A percentile compares a stretch with the other conserved stretches of the same genome.
Conservation (phyloP, 2,329 filamentous ascomycete species). For the Colletotrichum horii region DNA sequence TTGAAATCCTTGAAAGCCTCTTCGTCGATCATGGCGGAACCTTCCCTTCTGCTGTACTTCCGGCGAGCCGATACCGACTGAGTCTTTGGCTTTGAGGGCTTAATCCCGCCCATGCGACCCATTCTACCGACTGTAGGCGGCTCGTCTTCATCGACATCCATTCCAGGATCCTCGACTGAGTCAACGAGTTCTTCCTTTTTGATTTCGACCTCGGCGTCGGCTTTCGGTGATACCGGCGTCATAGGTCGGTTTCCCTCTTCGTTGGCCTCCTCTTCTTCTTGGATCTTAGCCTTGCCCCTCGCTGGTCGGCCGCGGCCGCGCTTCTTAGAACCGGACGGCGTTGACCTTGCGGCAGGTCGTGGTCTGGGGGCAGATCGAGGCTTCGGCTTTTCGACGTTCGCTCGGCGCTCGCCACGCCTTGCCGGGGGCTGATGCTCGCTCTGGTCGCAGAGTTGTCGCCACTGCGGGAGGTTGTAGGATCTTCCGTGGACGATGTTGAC, state of each 20-base stretch:
- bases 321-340: conserved; percentile 41
- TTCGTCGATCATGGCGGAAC: conserved; percentile 82
- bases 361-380: conserved; percentile 40
- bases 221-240: conserved; percentile 31
- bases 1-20: conserved; percentile 90
- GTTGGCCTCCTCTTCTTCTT: conserved; percentile 39
- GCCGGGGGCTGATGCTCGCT: conserved; percentile 96
- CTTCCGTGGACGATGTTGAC: conserved; percentile 96
- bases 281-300: conserved; percentile 39
- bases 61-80: conserved; percentile 86
- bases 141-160: conserved; percentile 40
- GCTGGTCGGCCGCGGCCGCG: conserved; percentile 44
- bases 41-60: conserved; percentile 83
- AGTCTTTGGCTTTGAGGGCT: conserved; percentile 61
- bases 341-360: conserved; percentile 22
- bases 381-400: conserved; percentile 60
- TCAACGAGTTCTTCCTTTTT: conserved; percentile 41
- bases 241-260: conserved; percentile 22
- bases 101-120: conserved; percentile 56
- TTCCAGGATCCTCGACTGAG: conserved; percentile 56
- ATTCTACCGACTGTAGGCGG: conserved; percentile 33
- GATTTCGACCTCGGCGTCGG: conserved; percentile 34
- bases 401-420: conserved; percentile 80
- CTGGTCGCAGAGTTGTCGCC: conserved; percentile 91
- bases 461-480: conserved; percentile 95